A percentile compares a stretch with the other conserved stretches of the same genome.
These are phyloP conservation scores for Sporobolomyces phaffii DNA, from an alignment of 768 basidiomycete genomes.

Conservation along the genomic window DNA sequence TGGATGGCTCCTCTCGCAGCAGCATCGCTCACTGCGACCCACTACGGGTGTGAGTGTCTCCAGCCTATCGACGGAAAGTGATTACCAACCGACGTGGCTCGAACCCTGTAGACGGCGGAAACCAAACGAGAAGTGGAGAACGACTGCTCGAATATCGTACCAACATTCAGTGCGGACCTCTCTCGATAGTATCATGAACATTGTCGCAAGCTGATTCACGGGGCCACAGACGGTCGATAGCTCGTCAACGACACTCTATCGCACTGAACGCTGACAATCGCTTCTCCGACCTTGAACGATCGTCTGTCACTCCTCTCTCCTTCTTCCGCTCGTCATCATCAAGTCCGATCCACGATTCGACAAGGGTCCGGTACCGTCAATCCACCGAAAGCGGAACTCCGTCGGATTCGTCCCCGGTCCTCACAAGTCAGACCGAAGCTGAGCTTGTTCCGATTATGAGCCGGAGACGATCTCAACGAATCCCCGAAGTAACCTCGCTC, in stretches of 20 bases:
- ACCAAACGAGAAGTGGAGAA: background rate
- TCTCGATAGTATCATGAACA: background rate
- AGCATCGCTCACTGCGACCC: constrained; percentile 6
- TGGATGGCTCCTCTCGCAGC: constrained; percentile 18
- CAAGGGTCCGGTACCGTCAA: too few species aligned
- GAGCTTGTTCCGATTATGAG: background rate
- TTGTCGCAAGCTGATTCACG: too few species aligned
- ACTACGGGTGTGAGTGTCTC: constrained; percentile 8
- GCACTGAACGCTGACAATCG: too few species aligned
- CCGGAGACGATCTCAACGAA: background rate
- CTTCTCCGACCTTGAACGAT: too few species aligned
- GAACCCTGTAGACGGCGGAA: constrained; percentile 11
- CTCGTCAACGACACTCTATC: too few species aligned
- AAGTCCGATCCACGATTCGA: too few species aligned
- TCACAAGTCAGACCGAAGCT: background rate
- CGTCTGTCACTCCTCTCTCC: too few species aligned
- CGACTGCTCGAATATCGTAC: background rate
- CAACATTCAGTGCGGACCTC: background rate
- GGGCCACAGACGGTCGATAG: too few species aligned
- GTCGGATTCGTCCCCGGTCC: background rate
- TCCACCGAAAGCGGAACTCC: too few species aligned
- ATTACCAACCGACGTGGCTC: background rate
- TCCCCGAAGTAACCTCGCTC: background rate
- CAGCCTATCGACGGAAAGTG: background rate
- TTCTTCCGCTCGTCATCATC: too few species aligned